Percentiles rank a stretch among this genome's conserved stretches.
Conservation (phyloP, 176 grass and related monocot genomes). For the Panicum miliaceum region DNA sequence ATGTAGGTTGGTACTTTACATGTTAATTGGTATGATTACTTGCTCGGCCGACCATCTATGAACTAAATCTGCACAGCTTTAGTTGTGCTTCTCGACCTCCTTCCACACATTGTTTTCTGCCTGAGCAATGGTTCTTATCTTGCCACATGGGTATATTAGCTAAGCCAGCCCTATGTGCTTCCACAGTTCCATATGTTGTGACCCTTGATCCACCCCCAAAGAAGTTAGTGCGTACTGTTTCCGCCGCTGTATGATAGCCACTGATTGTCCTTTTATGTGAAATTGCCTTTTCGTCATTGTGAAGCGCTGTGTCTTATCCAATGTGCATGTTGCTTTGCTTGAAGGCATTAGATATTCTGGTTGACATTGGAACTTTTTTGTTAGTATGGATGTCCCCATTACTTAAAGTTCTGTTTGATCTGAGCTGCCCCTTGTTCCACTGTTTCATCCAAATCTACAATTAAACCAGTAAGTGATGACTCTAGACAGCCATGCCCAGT, state of each 20-base stretch:
- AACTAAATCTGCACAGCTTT: neutral
- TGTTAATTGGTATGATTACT: conserved; percentile 22
- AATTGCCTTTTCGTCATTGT: neutral
- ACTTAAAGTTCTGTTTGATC: conserved; percentile 19
- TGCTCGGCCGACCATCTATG: neutral
- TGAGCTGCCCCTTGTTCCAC: neutral
- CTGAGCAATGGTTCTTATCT: conserved; percentile 11
- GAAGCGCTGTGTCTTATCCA: neutral
- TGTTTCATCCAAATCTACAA: neutral
- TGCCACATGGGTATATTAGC: conserved; percentile 14
- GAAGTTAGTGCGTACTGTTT: conserved; percentile 6
- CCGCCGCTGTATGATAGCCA: neutral
- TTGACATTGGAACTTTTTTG: conserved; percentile 19
- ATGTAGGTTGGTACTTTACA: neutral
- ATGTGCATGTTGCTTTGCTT: neutral
- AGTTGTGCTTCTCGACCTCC: conserved; percentile 19
- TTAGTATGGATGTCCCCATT: neutral
- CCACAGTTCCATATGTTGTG: conserved; percentile 5
- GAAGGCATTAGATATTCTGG: conserved; percentile 15
- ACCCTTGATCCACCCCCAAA: conserved; percentile 19
- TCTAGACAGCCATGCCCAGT: neutral
- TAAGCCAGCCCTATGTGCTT: conserved; percentile 1
- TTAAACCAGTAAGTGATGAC: neutral
- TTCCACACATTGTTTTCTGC: conserved; percentile 31
- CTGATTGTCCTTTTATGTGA: neutral